Evolutionary conservation across 257 asterid genomes (phyloP), one percentile per base, ranked within the genome.

Genomic region (Thymus mandschuricus): DNA sequence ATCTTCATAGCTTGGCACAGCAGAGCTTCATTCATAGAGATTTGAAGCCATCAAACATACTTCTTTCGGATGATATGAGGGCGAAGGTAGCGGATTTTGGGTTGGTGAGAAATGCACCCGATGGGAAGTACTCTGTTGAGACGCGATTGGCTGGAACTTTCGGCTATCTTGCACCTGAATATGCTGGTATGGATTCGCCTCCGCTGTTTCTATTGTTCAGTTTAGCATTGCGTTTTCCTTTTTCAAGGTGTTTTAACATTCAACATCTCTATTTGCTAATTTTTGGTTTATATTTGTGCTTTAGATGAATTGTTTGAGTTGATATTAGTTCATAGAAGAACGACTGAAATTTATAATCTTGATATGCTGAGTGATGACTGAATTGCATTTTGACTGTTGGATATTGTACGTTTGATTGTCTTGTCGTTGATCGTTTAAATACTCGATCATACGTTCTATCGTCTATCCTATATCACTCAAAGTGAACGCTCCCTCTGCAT

Each of bases 1-100:
- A 93, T 81, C 92, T 93, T 35, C 98, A 93, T 72, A 89, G 97
- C 84, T 80, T 93, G 81, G 98, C 98, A 12, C 98, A 93, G 60
- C 91, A 82, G 67, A 91, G 98, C 76, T 93, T 93, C 82, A 93
- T 93, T 68, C 98, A 93, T 72, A 74, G 97, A 78, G 97, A 93
- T 83, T 76, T 93, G 78, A 93, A 93, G 78, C 97, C 98, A 1
- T 86, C 89, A 0, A 93, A 93, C 77, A 93, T 93, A 73, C 96
- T 93, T 74, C 95, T 93, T 11, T 85, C 95, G 3, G 96, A 94
- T 38, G 97, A 89, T 58, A 87, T 91, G 96, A 87, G 98, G 77
- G 98, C 99, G 6, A 91, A 94, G 85, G 97, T 94, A 76, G 98
- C 98, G 1, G 98, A 94, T 81, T 94, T 91, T 63, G 97, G 98